Conservation (phyloP, 2,329 filamentous ascomycete genomes). For the Aspergillus thermomutatus region DNA sequence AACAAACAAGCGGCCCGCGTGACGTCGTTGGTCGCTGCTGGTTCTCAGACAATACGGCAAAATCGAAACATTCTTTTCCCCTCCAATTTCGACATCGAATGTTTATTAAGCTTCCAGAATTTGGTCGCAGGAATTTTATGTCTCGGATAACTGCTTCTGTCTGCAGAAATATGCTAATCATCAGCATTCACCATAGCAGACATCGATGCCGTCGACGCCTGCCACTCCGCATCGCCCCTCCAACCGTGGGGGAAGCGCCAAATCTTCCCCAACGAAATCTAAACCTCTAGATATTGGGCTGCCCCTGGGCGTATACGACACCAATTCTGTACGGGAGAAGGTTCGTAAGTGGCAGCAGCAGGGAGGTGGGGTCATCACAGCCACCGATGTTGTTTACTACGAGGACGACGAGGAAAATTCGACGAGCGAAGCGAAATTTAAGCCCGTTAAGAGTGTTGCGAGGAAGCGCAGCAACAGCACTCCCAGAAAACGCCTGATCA, state of each 20-base stretch:
- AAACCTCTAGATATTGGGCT: constrained; percentile 47
- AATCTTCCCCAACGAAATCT: constrained; percentile 52
- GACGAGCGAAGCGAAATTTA: constrained; percentile 22
- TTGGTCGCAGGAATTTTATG: constrained; percentile 6
- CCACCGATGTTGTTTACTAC: constrained; percentile 57
- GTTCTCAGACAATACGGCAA: background rate
- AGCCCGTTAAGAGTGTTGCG: constrained; percentile 24
- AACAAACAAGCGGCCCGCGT: constrained; percentile 12
- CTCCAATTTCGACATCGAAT: background rate
- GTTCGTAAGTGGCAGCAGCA: constrained; percentile 82
- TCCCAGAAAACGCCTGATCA: constrained; percentile 88
- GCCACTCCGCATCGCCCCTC: constrained; percentile 37
- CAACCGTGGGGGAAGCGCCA: constrained; percentile 56
- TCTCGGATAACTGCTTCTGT: constrained; percentile 7
- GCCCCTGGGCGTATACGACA: constrained; percentile 57
- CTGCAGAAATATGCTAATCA: constrained; percentile 11
- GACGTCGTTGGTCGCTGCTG: constrained; percentile 9
- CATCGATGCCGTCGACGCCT: constrained; percentile 41
- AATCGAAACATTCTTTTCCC: background rate
- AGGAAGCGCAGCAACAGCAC: constrained; percentile 52
- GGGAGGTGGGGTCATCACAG: constrained; percentile 63
- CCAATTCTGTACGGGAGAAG: constrained; percentile 69
- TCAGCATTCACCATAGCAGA: constrained; percentile 9
- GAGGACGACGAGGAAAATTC: constrained; percentile 49
- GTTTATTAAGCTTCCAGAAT: background rate